These are phyloP conservation scores for Santalum album DNA, from an alignment of 164 flowering plant genomes.

Conservation along the genomic window DNA sequence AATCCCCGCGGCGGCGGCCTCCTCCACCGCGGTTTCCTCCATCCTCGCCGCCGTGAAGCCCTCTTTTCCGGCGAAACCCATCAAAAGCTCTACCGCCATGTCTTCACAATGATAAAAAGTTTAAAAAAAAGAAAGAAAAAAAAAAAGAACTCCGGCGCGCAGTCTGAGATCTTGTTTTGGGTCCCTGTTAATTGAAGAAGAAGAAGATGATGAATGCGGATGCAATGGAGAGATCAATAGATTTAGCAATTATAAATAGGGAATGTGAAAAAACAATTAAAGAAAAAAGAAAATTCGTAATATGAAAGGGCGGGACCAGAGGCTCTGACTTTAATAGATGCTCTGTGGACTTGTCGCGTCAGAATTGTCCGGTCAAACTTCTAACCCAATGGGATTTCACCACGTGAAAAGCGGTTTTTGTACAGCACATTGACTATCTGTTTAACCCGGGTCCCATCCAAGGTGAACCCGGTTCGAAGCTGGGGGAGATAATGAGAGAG, in stretches of 20 bases:
- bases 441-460: slow-evolving; percentile 3
- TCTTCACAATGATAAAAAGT: not conserved
- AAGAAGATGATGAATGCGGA: no score
- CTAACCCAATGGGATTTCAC: not conserved
- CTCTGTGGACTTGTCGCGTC: slow-evolving; percentile 9
- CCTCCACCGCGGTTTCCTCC: slow-evolving; percentile 40
- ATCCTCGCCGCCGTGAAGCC: slow-evolving; percentile 18
- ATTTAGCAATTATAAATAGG: no score
- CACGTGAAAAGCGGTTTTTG: slow-evolving; percentile 18
- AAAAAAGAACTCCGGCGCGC: no score
- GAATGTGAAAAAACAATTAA: no score
- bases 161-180: no score
- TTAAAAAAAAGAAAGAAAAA: not conserved
- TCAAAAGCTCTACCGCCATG: slow-evolving; percentile 64
- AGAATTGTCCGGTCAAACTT: slow-evolving; percentile 22
- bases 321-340: slow-evolving; percentile 10
- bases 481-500: slow-evolving; percentile 13
- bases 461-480: slow-evolving; percentile 10
- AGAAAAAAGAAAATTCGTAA: no score
- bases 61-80: slow-evolving; percentile 19
- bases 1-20: slow-evolving; percentile 58
- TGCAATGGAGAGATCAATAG: no score
- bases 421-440: slow-evolving; percentile 17
- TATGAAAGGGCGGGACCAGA: no score
- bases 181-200: no score